Percentiles rank a stretch among this genome's conserved stretches.
phyloP scores from a whole-genome alignment of 352 stramenopile species.

The Phytophthora pini region DNA sequence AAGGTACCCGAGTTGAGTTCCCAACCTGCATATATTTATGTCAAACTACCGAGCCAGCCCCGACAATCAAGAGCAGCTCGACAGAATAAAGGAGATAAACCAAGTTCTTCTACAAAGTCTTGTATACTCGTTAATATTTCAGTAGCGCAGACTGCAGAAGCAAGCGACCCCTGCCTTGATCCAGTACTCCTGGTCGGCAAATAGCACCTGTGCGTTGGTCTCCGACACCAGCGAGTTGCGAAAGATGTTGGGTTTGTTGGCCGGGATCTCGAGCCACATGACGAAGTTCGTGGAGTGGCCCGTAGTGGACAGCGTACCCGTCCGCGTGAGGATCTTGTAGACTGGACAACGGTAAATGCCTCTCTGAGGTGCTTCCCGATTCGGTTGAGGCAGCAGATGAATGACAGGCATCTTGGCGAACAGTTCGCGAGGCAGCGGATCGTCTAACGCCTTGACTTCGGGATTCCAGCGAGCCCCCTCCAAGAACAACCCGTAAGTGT shows the following conservation, averaged over 20 bases:
- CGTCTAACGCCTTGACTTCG: slow-evolving; percentile 73
- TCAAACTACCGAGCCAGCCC: slow-evolving; percentile 23
- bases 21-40: slow-evolving; percentile 47
- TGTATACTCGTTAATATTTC: neutral
- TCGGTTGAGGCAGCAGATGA: slow-evolving; percentile 81
- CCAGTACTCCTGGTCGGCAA: slow-evolving; percentile 94
- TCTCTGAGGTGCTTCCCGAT: slow-evolving; percentile 74
- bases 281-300: slow-evolving; percentile 90
- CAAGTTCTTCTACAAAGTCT: neutral
- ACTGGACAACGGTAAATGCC: slow-evolving; percentile 94
- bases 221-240: slow-evolving; percentile 92
- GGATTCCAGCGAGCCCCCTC: slow-evolving; percentile 52
- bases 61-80: slow-evolving; percentile 2
- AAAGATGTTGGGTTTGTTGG: slow-evolving; percentile 76
- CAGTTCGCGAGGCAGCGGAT: slow-evolving; percentile 92
- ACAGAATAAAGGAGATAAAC: slow-evolving; percentile 21
- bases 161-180: slow-evolving; percentile 96
- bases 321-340: slow-evolving; percentile 95
- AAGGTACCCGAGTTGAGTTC: neutral
- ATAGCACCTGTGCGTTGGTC: slow-evolving; percentile 91
- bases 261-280: slow-evolving; percentile 97
- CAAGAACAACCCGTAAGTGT: slow-evolving; percentile 47
- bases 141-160: slow-evolving; percentile 95
- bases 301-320: slow-evolving; percentile 52
- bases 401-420: slow-evolving; percentile 94